A percentile compares a stretch with the other conserved stretches of the same genome.
phyloP scores from a whole-genome alignment of 768 basidiomycete genomes.

The Serendipita vermifera region DNA sequence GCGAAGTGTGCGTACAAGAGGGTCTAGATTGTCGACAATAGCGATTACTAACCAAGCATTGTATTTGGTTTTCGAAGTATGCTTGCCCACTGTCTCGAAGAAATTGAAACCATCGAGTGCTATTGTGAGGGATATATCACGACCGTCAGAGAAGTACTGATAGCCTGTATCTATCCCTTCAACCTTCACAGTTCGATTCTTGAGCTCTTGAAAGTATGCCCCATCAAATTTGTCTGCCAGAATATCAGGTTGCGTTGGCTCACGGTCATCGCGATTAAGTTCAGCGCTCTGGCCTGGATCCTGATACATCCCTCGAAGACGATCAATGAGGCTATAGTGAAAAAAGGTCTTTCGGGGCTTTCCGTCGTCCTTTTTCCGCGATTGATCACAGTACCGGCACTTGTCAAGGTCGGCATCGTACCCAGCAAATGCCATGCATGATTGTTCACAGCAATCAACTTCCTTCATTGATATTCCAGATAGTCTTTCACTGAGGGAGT shows the following conservation, averaged over 20 bases:
- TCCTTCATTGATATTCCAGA: constrained; percentile 23
- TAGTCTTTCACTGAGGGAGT: constrained; percentile 21
- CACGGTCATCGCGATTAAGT: constrained; percentile 19
- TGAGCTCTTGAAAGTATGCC: constrained; percentile 21
- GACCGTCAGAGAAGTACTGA: constrained; percentile 26
- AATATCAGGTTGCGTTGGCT: constrained; percentile 15
- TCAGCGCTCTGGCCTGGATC: constrained; percentile 17
- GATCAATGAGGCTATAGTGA: constrained; percentile 30
- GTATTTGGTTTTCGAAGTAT: constrained; percentile 18
- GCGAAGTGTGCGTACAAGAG: constrained; percentile 26
- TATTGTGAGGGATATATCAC: constrained; percentile 32
- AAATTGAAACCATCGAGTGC: constrained; percentile 33
- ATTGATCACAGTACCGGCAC: constrained; percentile 29
- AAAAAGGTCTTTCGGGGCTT: constrained; percentile 22
- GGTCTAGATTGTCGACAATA: constrained; percentile 33
- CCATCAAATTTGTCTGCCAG: constrained; percentile 30
- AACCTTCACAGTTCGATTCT: constrained; percentile 19
- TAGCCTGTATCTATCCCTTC: constrained; percentile 19
- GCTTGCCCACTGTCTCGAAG: no score
- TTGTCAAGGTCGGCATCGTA: constrained; percentile 18
- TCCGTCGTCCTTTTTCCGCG: constrained; percentile 18
- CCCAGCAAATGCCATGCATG: constrained; percentile 30
- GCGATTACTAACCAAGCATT: constrained; percentile 32
- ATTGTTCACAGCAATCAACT: constrained; percentile 34
- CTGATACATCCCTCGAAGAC: constrained; percentile 21